Evolutionary conservation across 768 basidiomycete species (phyloP).

Genomic region (Boletus vinaceobasis): DNA sequence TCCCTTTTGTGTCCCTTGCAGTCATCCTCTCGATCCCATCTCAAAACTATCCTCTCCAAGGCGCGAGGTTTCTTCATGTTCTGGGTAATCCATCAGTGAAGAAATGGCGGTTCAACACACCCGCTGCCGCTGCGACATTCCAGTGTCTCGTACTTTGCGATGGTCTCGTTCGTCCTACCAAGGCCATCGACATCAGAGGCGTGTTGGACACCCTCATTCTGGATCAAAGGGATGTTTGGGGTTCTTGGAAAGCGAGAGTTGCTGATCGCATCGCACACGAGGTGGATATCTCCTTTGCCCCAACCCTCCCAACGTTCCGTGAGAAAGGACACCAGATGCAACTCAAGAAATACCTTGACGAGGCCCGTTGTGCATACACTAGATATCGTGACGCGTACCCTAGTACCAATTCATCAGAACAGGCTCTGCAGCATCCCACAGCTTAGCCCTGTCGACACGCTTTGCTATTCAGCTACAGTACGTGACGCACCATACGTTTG

Average conservation of each 20-base stretch:
- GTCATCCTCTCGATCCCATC: too few species aligned
- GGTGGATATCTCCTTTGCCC: neutral
- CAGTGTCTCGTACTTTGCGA: neutral
- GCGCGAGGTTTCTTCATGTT: neutral
- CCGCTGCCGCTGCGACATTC: neutral
- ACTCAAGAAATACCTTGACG: too few species aligned
- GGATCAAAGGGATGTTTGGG: neutral
- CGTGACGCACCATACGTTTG: too few species aligned
- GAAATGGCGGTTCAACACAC: neutral
- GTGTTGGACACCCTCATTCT: neutral
- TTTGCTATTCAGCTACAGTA: too few species aligned
- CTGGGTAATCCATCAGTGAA: neutral
- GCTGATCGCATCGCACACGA: slow-evolving; percentile 1
- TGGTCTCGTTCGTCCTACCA: neutral
- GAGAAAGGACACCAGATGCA: neutral
- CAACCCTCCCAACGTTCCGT: neutral
- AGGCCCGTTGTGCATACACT: too few species aligned
- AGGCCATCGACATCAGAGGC: neutral
- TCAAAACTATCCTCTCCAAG: neutral
- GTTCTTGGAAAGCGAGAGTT: neutral
- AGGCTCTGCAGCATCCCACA: too few species aligned
- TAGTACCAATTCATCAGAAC: too few species aligned
- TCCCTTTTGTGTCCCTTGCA: too few species aligned
- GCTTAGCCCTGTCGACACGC: too few species aligned
- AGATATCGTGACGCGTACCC: too few species aligned